Percentiles rank a stretch among this genome's conserved stretches.
These are phyloP conservation scores for Quercus engelmannii DNA, from an alignment of 306 rosid genomes.

Conservation along the genomic window DNA sequence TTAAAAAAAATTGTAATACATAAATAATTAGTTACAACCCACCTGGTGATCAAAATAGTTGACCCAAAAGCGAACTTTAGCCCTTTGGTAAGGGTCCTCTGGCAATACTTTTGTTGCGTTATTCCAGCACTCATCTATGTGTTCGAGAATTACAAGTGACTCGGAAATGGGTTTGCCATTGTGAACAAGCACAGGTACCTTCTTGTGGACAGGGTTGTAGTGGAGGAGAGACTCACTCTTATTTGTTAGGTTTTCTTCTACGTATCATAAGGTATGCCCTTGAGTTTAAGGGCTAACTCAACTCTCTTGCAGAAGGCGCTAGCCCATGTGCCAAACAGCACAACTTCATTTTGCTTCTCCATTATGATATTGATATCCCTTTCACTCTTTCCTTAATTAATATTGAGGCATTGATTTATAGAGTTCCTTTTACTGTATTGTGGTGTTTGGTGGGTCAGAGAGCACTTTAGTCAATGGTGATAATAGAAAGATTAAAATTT, in stretches of 20 bases:
- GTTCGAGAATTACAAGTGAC: conserved; percentile 41
- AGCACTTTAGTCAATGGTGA: not conserved
- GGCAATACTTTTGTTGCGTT: conserved; percentile 33
- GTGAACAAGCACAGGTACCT: conserved; percentile 41
- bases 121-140: conserved; percentile 39
- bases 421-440: not conserved
- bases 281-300: conserved; percentile 36
- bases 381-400: not conserved
- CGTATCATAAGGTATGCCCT: conserved; percentile 39
- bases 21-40: not conserved
- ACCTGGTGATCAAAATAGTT: conserved; percentile 27
- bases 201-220: conserved; percentile 35
- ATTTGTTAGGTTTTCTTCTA: conserved; percentile 34
- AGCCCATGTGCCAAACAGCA: conserved; percentile 29
- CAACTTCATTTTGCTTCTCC: conserved; percentile 26
- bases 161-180: conserved; percentile 30
- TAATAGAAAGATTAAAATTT: not conserved
- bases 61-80: conserved; percentile 42
- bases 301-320: conserved; percentile 24
- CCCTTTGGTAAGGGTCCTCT: conserved; percentile 31
- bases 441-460: not conserved
- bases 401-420: not conserved
- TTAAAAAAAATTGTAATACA: no score
- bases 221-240: conserved; percentile 37
- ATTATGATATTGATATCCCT: conserved; percentile 10